Base-by-base conservation (phyloP, 805 yeast species). In the Candida nemodendra region DNA sequence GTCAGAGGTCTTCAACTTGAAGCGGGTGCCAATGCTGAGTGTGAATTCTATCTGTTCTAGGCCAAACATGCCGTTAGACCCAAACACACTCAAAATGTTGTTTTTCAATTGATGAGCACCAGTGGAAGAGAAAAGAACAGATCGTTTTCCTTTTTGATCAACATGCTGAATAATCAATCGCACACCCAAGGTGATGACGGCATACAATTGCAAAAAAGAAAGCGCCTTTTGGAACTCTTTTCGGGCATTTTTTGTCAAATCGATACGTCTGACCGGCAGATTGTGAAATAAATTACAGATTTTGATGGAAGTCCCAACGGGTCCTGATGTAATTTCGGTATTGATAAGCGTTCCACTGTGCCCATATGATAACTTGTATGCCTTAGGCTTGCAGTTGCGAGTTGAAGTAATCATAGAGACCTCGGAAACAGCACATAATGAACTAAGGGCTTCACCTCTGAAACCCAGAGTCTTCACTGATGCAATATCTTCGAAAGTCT, bases 241-340 rank as follows among this genome's bases (percentile, higher is more conserved):
- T 53, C 78, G 85, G 26, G 65, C 53, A 48, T 84, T 81, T 53
- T 79, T 85, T 14, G 67, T 70, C 34, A 90, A 73, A 47, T 85
- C 89, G 51, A 79, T 82, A 33, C 78, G 69, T 42, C 99, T 68
- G 6, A 95, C 99, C 0, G 98, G 98, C 36, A 90, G 61, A 34
- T 65, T 71, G 8, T 71, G 59, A 54, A 93, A 93, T 9, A 93
- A 50, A 27, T 78, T 69, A 1, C 74, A 50, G 4, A 93, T 66
- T 0, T 51, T 52, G 0, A 88, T 74, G 0, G 76, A 63, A 0
- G 97, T 90, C 1, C 99, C 99, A 34, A 65, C 71, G 14, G 70
- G 68, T 3, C 89, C 78, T 1, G 82, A 68, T 0, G 70, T 56
- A 0, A 57, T 50, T 13, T 66, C 59, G 12, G 64, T 58, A 1